Conservation (phyloP, 2,329 filamentous ascomycete species). For the Talaromyces piceae region DNA sequence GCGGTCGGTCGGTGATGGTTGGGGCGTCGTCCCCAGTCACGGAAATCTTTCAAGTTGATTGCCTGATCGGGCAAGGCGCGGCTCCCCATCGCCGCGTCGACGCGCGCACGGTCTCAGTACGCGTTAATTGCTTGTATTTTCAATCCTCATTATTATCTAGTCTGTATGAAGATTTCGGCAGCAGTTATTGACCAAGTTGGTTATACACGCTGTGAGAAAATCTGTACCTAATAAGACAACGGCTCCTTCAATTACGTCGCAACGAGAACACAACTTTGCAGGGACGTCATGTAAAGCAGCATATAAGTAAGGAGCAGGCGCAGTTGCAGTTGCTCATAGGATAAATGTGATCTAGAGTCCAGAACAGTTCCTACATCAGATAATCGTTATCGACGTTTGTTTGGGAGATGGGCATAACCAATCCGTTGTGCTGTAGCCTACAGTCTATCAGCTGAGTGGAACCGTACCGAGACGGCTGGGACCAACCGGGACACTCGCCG, state of each 20-base stretch:
- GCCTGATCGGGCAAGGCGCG: background rate
- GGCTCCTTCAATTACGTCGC: too few species aligned
- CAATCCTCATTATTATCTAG: too few species aligned
- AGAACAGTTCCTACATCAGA: background rate
- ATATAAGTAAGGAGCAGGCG: background rate
- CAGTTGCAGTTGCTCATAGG: too few species aligned
- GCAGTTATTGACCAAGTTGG: too few species aligned
- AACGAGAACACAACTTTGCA: too few species aligned
- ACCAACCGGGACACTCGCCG: background rate
- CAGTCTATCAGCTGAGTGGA: too few species aligned
- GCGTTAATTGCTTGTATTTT: background rate
- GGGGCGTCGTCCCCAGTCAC: background rate
- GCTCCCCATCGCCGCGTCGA: background rate
- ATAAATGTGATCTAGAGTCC: background rate
- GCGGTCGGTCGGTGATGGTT: background rate
- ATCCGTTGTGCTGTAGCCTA: too few species aligned
- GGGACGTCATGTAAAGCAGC: background rate
- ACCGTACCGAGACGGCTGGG: background rate
- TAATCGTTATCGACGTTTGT: too few species aligned
- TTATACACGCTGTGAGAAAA: too few species aligned
- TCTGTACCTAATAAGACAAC: too few species aligned
- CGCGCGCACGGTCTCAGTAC: background rate
- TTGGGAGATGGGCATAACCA: too few species aligned
- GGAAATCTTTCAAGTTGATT: background rate
- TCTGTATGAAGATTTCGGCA: too few species aligned